Percentiles rank a stretch among this genome's conserved stretches.
phyloP scores from a whole-genome alignment of 2,329 filamentous ascomycete genomes.

The Metarhizium guizhouense region DNA sequence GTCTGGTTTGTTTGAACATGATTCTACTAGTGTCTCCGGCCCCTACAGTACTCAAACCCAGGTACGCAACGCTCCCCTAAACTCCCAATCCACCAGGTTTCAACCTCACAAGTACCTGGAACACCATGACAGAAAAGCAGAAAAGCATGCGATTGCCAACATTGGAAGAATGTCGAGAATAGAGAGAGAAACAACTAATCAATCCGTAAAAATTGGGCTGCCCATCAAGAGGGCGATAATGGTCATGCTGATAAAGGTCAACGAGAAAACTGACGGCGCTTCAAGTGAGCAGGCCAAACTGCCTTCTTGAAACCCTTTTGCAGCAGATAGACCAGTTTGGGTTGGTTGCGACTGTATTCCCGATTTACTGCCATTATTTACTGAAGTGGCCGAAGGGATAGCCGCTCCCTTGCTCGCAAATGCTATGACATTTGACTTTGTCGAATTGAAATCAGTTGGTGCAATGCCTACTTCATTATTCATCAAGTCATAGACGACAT shows the following conservation, averaged over 20 bases:
- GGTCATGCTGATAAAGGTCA: constrained; percentile 12
- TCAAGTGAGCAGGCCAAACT: not conserved
- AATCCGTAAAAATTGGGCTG: not conserved
- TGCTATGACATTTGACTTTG: constrained; percentile 37
- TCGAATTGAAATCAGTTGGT: constrained; percentile 46
- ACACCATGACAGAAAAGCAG: too few relatives aligned
- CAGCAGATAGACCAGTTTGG: constrained; percentile 16
- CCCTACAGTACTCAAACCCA: not conserved
- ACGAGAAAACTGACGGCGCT: constrained; percentile 7
- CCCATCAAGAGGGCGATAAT: not conserved
- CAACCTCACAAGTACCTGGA: too few relatives aligned
- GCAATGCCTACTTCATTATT: constrained; percentile 50
- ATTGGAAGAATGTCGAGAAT: not conserved
- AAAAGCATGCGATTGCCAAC: too few relatives aligned
- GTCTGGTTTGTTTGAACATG: too few relatives aligned
- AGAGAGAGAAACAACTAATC: not conserved
- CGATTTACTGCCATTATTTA: constrained; percentile 10
- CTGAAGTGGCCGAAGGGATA: constrained; percentile 41
- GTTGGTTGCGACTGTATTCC: constrained; percentile 8
- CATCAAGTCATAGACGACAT: constrained; percentile 50
- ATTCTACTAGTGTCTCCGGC: not conserved
- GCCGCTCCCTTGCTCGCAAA: constrained; percentile 39
- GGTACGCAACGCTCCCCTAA: not conserved
- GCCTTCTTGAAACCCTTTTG: constrained; percentile 22
- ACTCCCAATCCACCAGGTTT: not conserved